Base-by-base conservation (phyloP, 371 early-diverging fungal species). In the Apophysomyces ossiformis region DNA sequence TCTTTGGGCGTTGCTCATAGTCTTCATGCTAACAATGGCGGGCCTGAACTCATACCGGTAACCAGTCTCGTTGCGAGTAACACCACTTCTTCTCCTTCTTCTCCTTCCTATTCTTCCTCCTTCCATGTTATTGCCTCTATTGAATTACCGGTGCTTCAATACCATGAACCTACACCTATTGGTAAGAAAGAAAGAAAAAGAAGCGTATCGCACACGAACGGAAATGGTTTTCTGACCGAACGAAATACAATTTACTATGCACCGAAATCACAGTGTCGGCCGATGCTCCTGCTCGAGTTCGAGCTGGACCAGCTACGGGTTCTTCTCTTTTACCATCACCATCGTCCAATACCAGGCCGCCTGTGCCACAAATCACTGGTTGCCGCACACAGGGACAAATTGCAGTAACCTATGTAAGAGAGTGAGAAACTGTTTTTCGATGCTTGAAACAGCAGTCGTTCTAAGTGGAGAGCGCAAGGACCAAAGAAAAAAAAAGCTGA, bases 351-450 rank as follows among this genome's bases (percentile, higher is more conserved):
- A 21, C 21, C 21, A 50, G 61, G 21, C 67, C 68, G 16, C 70
- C 64, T 58, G 78, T 68, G 18, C 58, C 74, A 4, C 68, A 70
- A 63, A 59, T 70, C 11, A 70, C 74, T 6, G 69, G 68, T 11
- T 83, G 83, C 60, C 71, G 76, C 46, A 83, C 84, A 15, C 77
- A 82, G 57, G 85, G 87, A 13, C 84, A 84, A 39, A 73, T 85
- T 59, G 87, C 85, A 1, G 71, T 85, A 37, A 87, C 85, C 26
- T 84, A 76, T 68, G 83, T 77, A 81, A 69, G 78, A 63, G 46
- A 18, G 83, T 74, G 79, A 69, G 78, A 63, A 38, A 18, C 16
- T 12, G 0, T 8, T 58, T n/a, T 15, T 21, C 5, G 54, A 50
- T 21, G n/a, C 16, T 50, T 7, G 16, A 7, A 4, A n/a, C 1